Base-by-base conservation (phyloP, 2,329 filamentous ascomycete species). In the Verticillium longisporum region DNA sequence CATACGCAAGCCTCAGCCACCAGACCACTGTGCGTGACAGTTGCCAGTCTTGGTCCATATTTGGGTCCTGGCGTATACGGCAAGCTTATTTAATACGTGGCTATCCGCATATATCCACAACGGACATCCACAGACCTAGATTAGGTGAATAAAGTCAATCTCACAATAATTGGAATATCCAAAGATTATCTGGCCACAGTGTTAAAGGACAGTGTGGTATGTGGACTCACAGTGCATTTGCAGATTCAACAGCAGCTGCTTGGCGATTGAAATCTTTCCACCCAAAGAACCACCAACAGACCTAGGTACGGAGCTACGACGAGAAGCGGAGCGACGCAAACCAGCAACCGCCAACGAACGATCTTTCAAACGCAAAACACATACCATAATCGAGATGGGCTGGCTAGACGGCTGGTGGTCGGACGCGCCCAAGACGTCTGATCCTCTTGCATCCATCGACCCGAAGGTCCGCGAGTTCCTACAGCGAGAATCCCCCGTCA, bases 401-500 rank as follows among this genome's bases (percentile, higher is more conserved):
- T 86, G 83, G 82, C 75, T 84, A 68, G 78, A 81, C 65, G 80
- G 79, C 62, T 64, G 62, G 61, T 76, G 85, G 62, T 81, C 83
- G 64, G 72, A 81, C 68, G 75, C 80, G 66, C 73, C 75, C 60
- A 77, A 72, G 63, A 76, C 75, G 64, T 72, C 72, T 68, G 81
- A 87, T 64, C 87, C 90, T 31, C 81, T 92, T 66, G 81, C 83
- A 68, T 88, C 90, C 68, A 87, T 97, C 68, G 92, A 97, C 71
- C 90, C 91, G 45, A 87, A 88, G 65, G 84, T 97, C 61, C 89
- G 89, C 70, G 89, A 94, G 66, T 96, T 93, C 74, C 87, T 97
- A 70, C 82, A 92, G 71, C 87, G 88, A 75, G 91, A 96, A 78
- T 88, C 90, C 32, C 89, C 91, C 36, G 79, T 88, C 68, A 90